Percentiles rank a stretch among this genome's conserved stretches.
Conservation (phyloP, 2,329 filamentous ascomycete genomes). For the Beauveria medogensis region DNA sequence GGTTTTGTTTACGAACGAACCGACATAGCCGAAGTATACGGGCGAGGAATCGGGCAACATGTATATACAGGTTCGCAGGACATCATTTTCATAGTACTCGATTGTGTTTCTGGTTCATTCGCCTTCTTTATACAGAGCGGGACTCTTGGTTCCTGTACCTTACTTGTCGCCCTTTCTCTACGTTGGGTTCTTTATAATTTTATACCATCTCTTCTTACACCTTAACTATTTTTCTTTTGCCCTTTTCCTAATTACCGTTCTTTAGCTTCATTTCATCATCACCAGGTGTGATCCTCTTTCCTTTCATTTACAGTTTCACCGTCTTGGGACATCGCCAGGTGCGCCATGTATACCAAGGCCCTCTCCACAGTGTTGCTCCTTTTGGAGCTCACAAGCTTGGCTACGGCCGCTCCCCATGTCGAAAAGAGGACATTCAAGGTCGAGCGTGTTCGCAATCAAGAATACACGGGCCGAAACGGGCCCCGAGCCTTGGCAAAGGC, state of each 20-base stretch:
- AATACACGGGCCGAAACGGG: conserved; percentile 49
- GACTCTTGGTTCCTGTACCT: background rate
- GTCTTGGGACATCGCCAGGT: background rate
- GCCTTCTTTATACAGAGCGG: background rate
- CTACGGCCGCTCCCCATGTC: conserved; percentile 27
- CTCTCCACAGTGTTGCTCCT: conserved; percentile 36
- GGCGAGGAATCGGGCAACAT: background rate
- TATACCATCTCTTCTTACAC: background rate
- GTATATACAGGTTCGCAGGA: background rate
- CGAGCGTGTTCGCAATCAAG: conserved; percentile 46
- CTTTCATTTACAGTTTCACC: background rate
- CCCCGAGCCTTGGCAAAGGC: conserved; percentile 54
- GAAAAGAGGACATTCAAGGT: conserved; percentile 55
- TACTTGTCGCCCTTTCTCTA: background rate
- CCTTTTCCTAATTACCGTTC: background rate
- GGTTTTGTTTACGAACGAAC: background rate
- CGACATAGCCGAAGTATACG: background rate
- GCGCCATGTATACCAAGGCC: conserved; percentile 7
- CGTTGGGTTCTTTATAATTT: background rate
- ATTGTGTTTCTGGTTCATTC: background rate
- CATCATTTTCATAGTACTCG: background rate
- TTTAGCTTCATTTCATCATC: background rate
- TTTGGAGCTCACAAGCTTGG: conserved; percentile 39
- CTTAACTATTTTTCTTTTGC: background rate
- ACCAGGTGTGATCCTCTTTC: background rate